Base-by-base conservation (phyloP, 2,329 filamentous ascomycete species). In the Ophiosphaerella narmari region DNA sequence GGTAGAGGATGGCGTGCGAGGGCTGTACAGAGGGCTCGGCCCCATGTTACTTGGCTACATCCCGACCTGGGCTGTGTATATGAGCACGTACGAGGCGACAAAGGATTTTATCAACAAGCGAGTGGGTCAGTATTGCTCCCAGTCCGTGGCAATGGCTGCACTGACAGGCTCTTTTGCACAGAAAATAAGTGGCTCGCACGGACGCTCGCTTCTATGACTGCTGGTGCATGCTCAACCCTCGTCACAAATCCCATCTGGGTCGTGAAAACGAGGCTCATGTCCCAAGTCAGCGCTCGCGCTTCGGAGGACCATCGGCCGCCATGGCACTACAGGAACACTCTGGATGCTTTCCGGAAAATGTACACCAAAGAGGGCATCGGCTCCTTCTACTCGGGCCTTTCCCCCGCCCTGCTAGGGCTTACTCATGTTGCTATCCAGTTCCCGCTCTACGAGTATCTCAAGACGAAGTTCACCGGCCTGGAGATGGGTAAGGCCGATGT, bases 171-270 rank as follows among this genome's bases (percentile, higher is more conserved):
- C n/a, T 9, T 23, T 16, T 5, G 5, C 24, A 16, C 46, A 63
- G 89, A 86, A 54, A 93, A 90, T 69, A 85, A 84, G 66, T 87
- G 90, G 77, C 72, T 91, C 38, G 84, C 93, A 65, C 91, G 90
- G 68, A 88, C 94, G 59, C 92, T 89, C 79, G 94, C 94, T 18
- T 96, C 94, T 8, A 85, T 99, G 53, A 83, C 91, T 48, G 94
- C 93, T 21, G 94, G 94, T 45, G 91, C 86, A 54, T 96, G 89
- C 77, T 97, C 92, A 60, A 99, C 94, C 4, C 82, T 97, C 56
- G 89, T 88, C 55, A 99, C 94, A 21, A 99, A 97, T 73, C 94
- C 94, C 1, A 99, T 99, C 54, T 99, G 94, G 94, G 94, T 99
- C 33, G 96, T 99, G 78, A 99, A 99, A 77, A 99, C 94, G 41